These are phyloP conservation scores for Apophysomyces sp. DNA, from an alignment of 371 early-diverging fungal genomes.

Conservation along the genomic window DNA sequence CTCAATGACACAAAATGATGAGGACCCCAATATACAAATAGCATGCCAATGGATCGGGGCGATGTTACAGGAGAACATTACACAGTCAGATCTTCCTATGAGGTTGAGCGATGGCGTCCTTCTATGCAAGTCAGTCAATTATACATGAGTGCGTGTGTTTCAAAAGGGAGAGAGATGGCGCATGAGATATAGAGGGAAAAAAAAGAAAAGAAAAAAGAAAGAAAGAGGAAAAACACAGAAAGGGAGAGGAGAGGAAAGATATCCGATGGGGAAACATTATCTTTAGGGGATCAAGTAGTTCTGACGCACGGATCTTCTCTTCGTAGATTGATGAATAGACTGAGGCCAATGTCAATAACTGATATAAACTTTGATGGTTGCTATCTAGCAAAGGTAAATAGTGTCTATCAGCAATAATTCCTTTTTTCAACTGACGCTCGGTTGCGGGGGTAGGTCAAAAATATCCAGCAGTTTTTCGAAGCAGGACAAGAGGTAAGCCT, in stretches of 20 bases:
- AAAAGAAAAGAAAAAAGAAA: not conserved
- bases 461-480: constrained; percentile 24
- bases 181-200: not conserved
- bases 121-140: constrained; percentile 70
- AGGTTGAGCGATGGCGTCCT: constrained; percentile 78
- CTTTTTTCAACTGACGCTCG: not conserved
- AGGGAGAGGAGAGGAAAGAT: not conserved
- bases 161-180: not conserved
- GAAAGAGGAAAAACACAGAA: not conserved
- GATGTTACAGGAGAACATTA: constrained; percentile 43
- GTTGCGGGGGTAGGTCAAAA: constrained; percentile 15
- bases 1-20: not conserved
- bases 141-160: not conserved
- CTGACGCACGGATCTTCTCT: constrained; percentile 3
- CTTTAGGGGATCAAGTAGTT: not conserved
- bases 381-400: constrained; percentile 8
- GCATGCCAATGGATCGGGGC: constrained; percentile 58
- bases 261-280: not conserved
- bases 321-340: constrained; percentile 9
- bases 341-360: constrained; percentile 4
- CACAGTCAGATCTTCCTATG: constrained; percentile 51
- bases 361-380: constrained; percentile 5
- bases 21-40: not conserved
- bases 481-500: constrained; percentile 23
- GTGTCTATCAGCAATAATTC: not conserved